These are phyloP conservation scores for Cynara cardunculus DNA, from an alignment of 129 eudicot genomes.

Conservation along the genomic window DNA sequence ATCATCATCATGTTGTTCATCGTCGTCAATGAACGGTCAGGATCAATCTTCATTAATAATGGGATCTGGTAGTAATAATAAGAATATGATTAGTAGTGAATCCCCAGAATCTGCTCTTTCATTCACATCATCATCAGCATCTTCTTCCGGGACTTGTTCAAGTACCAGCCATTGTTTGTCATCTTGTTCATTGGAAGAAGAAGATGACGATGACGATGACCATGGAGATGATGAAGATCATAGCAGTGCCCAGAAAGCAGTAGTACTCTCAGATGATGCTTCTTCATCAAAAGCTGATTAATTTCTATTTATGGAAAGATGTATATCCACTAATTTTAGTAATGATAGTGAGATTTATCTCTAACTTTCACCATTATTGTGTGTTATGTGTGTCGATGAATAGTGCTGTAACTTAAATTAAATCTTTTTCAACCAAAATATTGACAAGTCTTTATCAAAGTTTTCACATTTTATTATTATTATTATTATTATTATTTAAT, in stretches of 20 bases:
- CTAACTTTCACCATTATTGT: slow-evolving; percentile 18
- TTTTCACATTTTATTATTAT: neutral
- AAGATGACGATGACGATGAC: slow-evolving; percentile 20
- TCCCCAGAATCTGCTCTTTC: slow-evolving; percentile 33
- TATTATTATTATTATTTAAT: neutral
- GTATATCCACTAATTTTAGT: slow-evolving; percentile 34
- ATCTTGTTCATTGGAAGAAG: slow-evolving; percentile 43
- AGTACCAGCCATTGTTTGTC: slow-evolving; percentile 40
- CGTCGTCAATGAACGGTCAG: slow-evolving; percentile 27
- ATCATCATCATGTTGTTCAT: slow-evolving; percentile 34
- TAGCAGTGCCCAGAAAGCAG: slow-evolving; percentile 24
- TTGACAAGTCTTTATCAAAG: neutral
- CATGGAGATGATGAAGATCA: slow-evolving; percentile 13
- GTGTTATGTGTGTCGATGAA: neutral
- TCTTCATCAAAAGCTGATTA: slow-evolving; percentile 26
- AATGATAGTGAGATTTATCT: slow-evolving; percentile 35
- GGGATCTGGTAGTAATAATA: neutral
- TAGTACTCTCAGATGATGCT: slow-evolving; percentile 21
- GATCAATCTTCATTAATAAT: slow-evolving; percentile 16
- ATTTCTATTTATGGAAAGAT: slow-evolving; percentile 22
- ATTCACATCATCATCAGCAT: slow-evolving; percentile 43
- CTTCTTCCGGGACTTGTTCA: slow-evolving; percentile 49
- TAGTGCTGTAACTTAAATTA: neutral
- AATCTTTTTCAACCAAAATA: neutral
- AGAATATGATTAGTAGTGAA: slow-evolving; percentile 23